Evolutionary conservation across 2,329 filamentous ascomycete genomes (phyloP).

Genomic region (Stachybotrys echinatus): DNA sequence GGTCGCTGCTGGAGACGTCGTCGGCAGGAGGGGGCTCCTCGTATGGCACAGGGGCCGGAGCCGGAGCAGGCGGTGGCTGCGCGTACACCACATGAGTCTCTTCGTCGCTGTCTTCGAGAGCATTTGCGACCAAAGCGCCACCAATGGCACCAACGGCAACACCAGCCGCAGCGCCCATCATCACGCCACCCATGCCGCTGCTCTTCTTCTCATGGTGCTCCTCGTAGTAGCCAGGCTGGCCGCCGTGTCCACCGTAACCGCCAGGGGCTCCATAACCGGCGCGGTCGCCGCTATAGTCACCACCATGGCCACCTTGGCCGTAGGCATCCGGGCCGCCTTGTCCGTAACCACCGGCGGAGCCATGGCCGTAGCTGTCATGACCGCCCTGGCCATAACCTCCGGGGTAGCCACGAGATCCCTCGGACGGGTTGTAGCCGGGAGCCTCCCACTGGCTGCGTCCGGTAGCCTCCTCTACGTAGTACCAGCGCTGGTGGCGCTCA

Average conservation of each 20-base stretch:
- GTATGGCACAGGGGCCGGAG: conserved; percentile 26
- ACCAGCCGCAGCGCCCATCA: conserved; percentile 55
- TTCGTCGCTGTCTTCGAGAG: conserved; percentile 27
- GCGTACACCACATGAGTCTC: conserved; percentile 13
- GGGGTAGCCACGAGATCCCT: conserved; percentile 12
- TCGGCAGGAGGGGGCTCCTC: conserved; percentile 32
- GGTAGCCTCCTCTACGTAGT: conserved; percentile 57
- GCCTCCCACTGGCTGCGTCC: conserved; percentile 61
- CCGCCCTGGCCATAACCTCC: conserved; percentile 11
- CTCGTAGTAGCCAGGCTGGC: conserved; percentile 6
- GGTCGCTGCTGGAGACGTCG: conserved; percentile 44
- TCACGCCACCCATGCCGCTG: conserved; percentile 46
- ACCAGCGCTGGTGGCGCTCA: conserved; percentile 55
- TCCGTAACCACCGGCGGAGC: conserved; percentile 4
- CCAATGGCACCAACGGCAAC: conserved; percentile 52
- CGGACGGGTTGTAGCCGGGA: conserved; percentile 28
- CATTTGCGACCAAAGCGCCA: conserved; percentile 53
- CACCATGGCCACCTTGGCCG: conserved; percentile 9
- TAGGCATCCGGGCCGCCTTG: conserved; percentile 8
- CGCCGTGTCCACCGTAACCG: conserved; percentile 9
- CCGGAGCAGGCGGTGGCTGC: conserved; percentile 10
- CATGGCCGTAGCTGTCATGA: conserved; percentile 7
- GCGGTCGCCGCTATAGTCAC: conserved; percentile 14
- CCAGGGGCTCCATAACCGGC: conserved; percentile 9
- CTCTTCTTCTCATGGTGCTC: conserved; percentile 25